These are phyloP conservation scores for Ambispora gerdemannii DNA, from an alignment of 192 early-diverging fungal genomes.

Conservation along the genomic window DNA sequence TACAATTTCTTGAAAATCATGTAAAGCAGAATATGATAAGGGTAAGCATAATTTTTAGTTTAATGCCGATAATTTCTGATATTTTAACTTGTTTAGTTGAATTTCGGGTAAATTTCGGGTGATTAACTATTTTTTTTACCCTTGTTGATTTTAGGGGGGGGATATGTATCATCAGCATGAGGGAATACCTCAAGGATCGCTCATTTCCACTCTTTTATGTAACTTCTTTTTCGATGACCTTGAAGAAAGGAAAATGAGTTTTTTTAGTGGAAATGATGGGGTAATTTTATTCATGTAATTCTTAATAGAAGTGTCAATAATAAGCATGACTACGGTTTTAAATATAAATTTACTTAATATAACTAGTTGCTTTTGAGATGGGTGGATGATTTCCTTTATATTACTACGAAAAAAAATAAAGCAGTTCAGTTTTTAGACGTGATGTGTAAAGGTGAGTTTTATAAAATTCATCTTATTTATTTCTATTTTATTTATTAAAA, in stretches of 20 bases:
- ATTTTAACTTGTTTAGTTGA: too few species aligned
- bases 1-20: background rate
- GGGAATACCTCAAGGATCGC: conserved; percentile 92
- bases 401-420: conserved; percentile 60
- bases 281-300: background rate
- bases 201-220: conserved; percentile 84
- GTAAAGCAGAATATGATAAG: conserved; percentile 52
- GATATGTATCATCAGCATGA: conserved; percentile 63
- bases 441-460: background rate
- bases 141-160: conserved; percentile 64
- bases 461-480: conserved; percentile 39
- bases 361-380: background rate
- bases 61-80: too few species aligned
- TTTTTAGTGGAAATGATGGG: background rate
- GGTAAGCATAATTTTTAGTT: conserved; percentile 67
- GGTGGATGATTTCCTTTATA: background rate
- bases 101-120: too few species aligned
- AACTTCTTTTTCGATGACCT: background rate
- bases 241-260: conserved; percentile 1
- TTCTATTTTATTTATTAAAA: too few species aligned
- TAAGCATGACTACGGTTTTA: background rate
- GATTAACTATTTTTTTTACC: too few species aligned
- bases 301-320: too few species aligned
- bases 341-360: too few species aligned
- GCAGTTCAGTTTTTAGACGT: conserved; percentile 87